Base-by-base conservation (phyloP, 2,329 filamentous ascomycete species). In the Trichoderma polysporum region DNA sequence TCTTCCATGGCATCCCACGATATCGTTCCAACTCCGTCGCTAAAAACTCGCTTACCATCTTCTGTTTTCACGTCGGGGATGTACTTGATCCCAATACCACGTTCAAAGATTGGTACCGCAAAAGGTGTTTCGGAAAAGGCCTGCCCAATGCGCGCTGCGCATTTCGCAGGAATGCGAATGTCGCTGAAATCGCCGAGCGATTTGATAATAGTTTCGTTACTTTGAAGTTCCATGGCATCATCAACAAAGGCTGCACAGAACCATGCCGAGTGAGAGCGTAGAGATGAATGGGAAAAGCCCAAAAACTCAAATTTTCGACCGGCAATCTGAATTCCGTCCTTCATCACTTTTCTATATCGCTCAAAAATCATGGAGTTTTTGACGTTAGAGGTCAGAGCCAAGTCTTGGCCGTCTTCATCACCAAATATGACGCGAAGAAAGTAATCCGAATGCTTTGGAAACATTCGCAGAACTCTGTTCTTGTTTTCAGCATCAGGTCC, bases 231-330 rank as follows among this genome's bases (percentile, higher is more conserved):
- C 7, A 68, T 67, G 0, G 77, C 56, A 3, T 76, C 65, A 45
- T 82, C 77, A 1, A 79, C 13, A 58, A 87, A 87, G 0, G 80
- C 76, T 0, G 84, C 82, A 47, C 80, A 79, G 67, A 87, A 84
- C 91, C 91, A 93, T 39, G 86, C 88, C 0, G 89, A 88, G 67
- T 92, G 90, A 0, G 87, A 83, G 13, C 91, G 84, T 4, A 94
- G 82, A 0, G 91, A 93, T 0, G 91, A 94, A 75, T 94, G 90
- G 0, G 91, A 93, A 75, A 93, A 94, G 0, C 91, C 91, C 0
- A 94, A 81, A 72, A 94, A 94, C 0, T 78, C 77, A 72, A 88
- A 93, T 0, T 76, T 73, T 13, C 88, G 81, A 0, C 88, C 90
- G 2, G 85, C 90, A 62, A 94, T 86, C 0, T 78, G 73, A 31